phyloP scores from a whole-genome alignment of 768 basidiomycete genomes.

The Suillus weaverae region DNA sequence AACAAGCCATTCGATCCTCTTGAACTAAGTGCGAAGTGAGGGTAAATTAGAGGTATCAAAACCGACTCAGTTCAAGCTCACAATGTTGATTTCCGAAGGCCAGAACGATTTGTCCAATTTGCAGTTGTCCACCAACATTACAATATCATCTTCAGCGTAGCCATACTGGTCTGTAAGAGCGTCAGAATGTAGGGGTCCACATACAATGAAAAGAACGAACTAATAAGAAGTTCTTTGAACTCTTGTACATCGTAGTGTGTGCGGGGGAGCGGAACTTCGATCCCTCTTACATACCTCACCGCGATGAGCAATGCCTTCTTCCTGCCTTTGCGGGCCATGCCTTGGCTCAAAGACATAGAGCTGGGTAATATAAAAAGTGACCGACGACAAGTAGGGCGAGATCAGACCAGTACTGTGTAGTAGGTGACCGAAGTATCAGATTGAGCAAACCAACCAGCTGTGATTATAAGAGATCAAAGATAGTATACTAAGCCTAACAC shows the following conservation, averaged over 20 bases:
- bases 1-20: conserved; percentile 44
- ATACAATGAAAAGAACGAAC: conserved; percentile 10
- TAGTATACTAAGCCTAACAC: not conserved
- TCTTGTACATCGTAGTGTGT: conserved; percentile 22
- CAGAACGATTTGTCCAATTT: conserved; percentile 28
- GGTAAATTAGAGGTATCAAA: not conserved
- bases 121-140: conserved; percentile 41
- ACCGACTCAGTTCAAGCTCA: conserved; percentile 21
- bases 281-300: conserved; percentile 12
- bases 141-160: conserved; percentile 42
- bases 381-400: not conserved
- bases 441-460: not conserved
- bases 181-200: not conserved
- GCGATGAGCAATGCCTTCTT: conserved; percentile 25
- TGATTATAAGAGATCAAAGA: not conserved
- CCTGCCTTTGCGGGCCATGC: not conserved
- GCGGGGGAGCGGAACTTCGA: conserved; percentile 12
- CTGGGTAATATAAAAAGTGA: not conserved
- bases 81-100: conserved; percentile 48
- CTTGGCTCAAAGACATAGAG: conserved; percentile 3
- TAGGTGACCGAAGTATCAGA: not conserved
- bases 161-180: conserved; percentile 33
- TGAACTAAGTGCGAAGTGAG: conserved; percentile 30
- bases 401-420: not conserved
- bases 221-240: conserved; percentile 19